Base-by-base conservation (phyloP, 345 rosid genomes). In the Brassica rapa region DNA sequence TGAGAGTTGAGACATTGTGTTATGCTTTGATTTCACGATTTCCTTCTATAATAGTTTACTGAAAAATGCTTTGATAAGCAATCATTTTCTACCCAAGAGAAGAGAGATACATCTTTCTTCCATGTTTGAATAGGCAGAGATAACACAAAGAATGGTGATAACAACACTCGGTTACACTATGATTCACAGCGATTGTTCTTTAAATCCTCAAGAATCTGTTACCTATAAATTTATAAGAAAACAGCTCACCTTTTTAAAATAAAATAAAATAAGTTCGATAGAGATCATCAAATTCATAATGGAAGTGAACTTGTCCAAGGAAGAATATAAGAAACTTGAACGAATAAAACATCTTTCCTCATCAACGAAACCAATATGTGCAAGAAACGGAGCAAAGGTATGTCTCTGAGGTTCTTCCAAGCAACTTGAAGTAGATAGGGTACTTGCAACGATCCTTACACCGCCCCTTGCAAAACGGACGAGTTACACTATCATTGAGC, bases 241-340 rank as follows among this genome's bases (percentile, higher is more conserved):
- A 2, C 27, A 25, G 27, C 27, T 30, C 33, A 30, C 5, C 33
- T 30, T 30, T 30, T 30, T 30, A 30, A 30, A 5, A 3, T 30
- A 30, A 5, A 30, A 30, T 5, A 30, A 30, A 30, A 5, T 5
- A 30, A 30, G 33, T 30, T 4, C 33, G 6, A 4, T 30, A 30
- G 33, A n/a, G 16, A 49, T 4, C 56, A 25, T 24, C 27, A 25
- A 49, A 4, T 19, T 49, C 3, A 49, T 49, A 49, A 49, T 49
- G 56, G 19, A 49, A 49, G 16, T 19, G 14, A 21, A 57, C 62
- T 93, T 92, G 95, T 82, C 97, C 97, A 41, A 94, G 24, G 23
- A 53, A 41, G 4, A 41, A 41, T 2, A 41, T 7, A 41, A 41
- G 4, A 41, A 41, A 35, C 10, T 35, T 6, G 1, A 35, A 41